Conservation (phyloP, 2,329 filamentous ascomycete genomes). For the Acephala macrosclerotiorum region DNA sequence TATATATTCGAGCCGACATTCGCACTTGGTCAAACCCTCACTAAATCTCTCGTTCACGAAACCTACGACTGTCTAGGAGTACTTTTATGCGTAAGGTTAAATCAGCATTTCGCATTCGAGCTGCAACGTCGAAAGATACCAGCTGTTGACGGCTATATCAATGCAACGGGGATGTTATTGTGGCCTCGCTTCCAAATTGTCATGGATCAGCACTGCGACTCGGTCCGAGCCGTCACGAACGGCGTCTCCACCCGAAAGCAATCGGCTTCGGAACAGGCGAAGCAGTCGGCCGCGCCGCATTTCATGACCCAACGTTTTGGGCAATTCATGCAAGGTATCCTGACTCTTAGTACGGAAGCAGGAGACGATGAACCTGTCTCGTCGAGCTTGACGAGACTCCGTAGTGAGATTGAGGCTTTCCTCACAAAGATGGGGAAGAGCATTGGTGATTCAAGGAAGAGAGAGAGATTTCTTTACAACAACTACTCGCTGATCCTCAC, state of each 20-base stretch:
- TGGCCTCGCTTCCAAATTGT: conserved; percentile 96
- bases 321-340: conserved; percentile 85
- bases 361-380: conserved; percentile 94
- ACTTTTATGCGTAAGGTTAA: conserved; percentile 89
- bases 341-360: conserved; percentile 85
- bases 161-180: conserved; percentile 92
- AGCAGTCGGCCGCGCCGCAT: conserved; percentile 83
- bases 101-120: conserved; percentile 93
- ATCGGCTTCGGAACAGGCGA: conserved; percentile 60
- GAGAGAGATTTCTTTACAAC: conserved; percentile 89
- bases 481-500: conserved; percentile 96
- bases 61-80: conserved; percentile 87
- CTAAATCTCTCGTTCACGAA: conserved; percentile 76
- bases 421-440: conserved; percentile 78
- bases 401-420: conserved; percentile 84
- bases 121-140: conserved; percentile 91
- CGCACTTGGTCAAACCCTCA: conserved; percentile 78
- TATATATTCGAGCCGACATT: conserved; percentile 93
- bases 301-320: conserved; percentile 95
- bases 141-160: conserved; percentile 88
- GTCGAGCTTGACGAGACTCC: conserved; percentile 77
- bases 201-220: conserved; percentile 93
- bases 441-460: conserved; percentile 80
- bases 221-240: conserved; percentile 70
- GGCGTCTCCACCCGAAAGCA: conserved; percentile 53